Evolutionary conservation across 805 yeast genomes (phyloP), one percentile per base, ranked within the genome.

Genomic region (Wickerhamomyces kurtzmanii): DNA sequence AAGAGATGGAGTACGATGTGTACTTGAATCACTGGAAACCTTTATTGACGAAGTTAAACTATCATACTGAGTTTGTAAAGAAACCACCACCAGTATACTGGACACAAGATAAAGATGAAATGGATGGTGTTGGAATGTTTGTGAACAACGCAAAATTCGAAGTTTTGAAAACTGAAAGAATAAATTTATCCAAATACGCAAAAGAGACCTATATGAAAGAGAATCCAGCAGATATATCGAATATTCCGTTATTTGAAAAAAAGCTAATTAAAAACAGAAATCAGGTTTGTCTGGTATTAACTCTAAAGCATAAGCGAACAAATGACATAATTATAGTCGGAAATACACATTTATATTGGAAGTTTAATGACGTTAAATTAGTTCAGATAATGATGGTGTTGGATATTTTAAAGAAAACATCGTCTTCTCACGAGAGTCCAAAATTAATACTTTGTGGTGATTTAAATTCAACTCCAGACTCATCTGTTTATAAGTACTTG

Each of bases 341-440:
- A n/a, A 74, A 71, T 35, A 73, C 80, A 0, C 81, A 74, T 44
- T 48, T 74, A 8, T 74, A 74, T 40, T 74, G 81, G 81, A 63
- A 65, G 36, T 63, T 55, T 28, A 61, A 65, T 26, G 75, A 71
- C 38, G 74, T 73, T 13, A 72, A 70, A 38, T 50, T 71, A 6
- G 41, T 70, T 23, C 81, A 74, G 39, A 57, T 71, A 11, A 61
- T 66, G 47, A 49, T 69, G 7, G 45, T 70, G 5, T 52, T 65
- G 37, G 44, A 48, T 17, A 36, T 53, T 4, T 22, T 62, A 1
- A 32, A 51, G 37, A 35, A 57, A 34, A 39, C 51, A 31, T 30
- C 44, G 43, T 4, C 37, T 39, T 32, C 47, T 35, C 26, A 50
- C 40, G 37, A 55, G 31, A 20, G 37, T 31, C 24, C 43, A 28